Evolutionary conservation across 1,284 basidiomycete species (phyloP).

Genomic region (Chalciporus sp.): DNA sequence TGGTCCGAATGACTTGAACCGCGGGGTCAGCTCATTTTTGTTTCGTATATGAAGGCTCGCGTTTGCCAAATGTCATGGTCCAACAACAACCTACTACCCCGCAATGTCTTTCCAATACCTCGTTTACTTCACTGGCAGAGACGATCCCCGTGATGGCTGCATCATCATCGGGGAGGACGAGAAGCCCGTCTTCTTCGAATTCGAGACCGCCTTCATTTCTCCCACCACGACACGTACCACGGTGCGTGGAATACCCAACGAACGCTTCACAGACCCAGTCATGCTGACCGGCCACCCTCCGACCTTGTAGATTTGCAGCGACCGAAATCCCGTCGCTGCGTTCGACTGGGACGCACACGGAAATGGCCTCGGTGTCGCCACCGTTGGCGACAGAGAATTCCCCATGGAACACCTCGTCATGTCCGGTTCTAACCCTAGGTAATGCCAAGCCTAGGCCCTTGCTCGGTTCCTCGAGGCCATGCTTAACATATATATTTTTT

Average conservation of each 20-base stretch:
- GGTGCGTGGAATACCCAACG: slow-evolving; percentile 39
- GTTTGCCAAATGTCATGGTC: slow-evolving; percentile 1
- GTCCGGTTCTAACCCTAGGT: slow-evolving; percentile 53
- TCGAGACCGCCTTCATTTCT: slow-evolving; percentile 51
- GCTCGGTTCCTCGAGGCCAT: not conserved
- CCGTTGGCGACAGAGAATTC: slow-evolving; percentile 53
- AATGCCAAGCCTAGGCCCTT: slow-evolving; percentile 1
- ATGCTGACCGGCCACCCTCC: slow-evolving; percentile 4
- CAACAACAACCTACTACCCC: slow-evolving; percentile 10
- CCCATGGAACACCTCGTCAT: slow-evolving; percentile 66
- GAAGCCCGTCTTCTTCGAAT: slow-evolving; percentile 62
- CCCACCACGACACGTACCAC: slow-evolving; percentile 47
- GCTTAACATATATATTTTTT: slow-evolving; percentile 14
- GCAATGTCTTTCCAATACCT: slow-evolving; percentile 47
- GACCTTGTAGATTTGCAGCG: slow-evolving; percentile 45
- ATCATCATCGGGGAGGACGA: slow-evolving; percentile 67
- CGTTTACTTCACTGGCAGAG: slow-evolving; percentile 69
- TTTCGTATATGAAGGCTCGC: slow-evolving; percentile 34
- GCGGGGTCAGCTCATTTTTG: slow-evolving; percentile 6
- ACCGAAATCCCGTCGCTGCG: slow-evolving; percentile 55
- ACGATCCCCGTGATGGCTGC: slow-evolving; percentile 64
- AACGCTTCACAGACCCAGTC: not conserved
- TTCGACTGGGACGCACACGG: slow-evolving; percentile 61
- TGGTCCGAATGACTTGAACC: slow-evolving; percentile 9
- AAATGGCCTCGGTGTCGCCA: slow-evolving; percentile 57